Percentiles rank a stretch among this genome's conserved stretches.
Conservation (phyloP, 2,329 filamentous ascomycete species). For the Emmonsia crescens region DNA sequence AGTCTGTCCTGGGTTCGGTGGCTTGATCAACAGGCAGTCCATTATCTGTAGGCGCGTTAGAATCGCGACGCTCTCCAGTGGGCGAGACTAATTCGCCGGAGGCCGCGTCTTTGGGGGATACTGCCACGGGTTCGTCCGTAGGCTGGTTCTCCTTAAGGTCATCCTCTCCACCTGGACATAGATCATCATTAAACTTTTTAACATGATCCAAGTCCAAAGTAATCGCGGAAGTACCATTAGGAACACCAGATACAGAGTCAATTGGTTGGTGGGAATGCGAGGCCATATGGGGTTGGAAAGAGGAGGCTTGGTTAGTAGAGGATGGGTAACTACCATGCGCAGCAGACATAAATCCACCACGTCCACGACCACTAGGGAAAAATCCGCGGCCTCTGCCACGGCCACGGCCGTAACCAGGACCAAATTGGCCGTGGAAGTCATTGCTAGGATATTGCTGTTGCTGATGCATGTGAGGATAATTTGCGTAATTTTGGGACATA, state of each 20-base stretch:
- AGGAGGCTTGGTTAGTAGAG: slow-evolving; percentile 24
- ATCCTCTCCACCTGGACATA: slow-evolving; percentile 25
- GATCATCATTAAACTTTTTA: slow-evolving; percentile 25
- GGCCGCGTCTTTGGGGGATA: slow-evolving; percentile 4
- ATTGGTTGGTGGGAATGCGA: slow-evolving; percentile 9
- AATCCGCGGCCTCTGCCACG: slow-evolving; percentile 31
- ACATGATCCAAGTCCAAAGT: slow-evolving; percentile 9
- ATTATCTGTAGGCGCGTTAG: not conserved
- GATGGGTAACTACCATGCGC: slow-evolving; percentile 27
- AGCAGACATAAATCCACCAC: slow-evolving; percentile 24
- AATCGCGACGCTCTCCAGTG: not conserved
- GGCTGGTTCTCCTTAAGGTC: slow-evolving; percentile 21
- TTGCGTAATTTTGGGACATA: slow-evolving; percentile 69
- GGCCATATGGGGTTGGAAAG: slow-evolving; percentile 21
- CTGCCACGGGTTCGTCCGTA: slow-evolving; percentile 13
- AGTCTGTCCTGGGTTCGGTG: slow-evolving; percentile 5
- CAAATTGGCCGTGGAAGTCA: slow-evolving; percentile 62
- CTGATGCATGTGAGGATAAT: slow-evolving; percentile 54
- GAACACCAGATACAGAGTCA: slow-evolving; percentile 6
- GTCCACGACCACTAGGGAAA: slow-evolving; percentile 24
- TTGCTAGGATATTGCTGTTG: slow-evolving; percentile 48
- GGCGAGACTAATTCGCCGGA: not conserved
- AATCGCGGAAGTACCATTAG: slow-evolving; percentile 7
- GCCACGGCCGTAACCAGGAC: slow-evolving; percentile 58
- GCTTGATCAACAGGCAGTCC: slow-evolving; percentile 13